A percentile compares a stretch with the other conserved stretches of the same genome.
phyloP scores from a whole-genome alignment of 495 filamentous ascomycete genomes.

The Penicillium cataractarum region DNA sequence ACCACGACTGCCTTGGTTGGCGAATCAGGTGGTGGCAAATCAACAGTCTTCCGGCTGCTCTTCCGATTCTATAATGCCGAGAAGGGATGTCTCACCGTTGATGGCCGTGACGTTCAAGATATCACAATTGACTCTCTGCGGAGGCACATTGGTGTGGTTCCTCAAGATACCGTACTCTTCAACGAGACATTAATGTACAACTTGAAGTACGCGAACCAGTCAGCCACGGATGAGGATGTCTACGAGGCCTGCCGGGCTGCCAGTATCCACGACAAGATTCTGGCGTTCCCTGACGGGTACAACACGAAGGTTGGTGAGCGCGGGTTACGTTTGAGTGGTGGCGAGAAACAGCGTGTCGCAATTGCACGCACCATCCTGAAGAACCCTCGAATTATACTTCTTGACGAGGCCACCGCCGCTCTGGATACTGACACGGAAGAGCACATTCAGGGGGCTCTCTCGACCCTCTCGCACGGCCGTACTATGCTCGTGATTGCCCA shows the following conservation, averaged over 20 bases:
- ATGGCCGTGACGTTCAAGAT: constrained; percentile 80
- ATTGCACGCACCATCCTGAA: constrained; percentile 97
- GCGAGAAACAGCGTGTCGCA: constrained; percentile 95
- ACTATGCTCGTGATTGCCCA: constrained; percentile 88
- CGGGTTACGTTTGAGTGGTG: constrained; percentile 87
- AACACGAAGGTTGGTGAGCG: constrained; percentile 93
- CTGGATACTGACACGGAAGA: constrained; percentile 95
- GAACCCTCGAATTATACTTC: constrained; percentile 90
- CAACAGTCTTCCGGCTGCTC: constrained; percentile 92
- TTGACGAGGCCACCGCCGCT: constrained; percentile 96
- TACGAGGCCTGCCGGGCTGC: constrained; percentile 88
- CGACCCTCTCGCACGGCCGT: constrained; percentile 76
- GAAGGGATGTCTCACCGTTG: constrained; percentile 77
- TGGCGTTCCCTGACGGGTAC: constrained; percentile 91
- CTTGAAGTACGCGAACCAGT: constrained; percentile 87
- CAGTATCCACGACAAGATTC: constrained; percentile 94
- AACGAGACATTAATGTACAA: constrained; percentile 99
- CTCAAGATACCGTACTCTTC: constrained; percentile 95
- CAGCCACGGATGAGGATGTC: constrained; percentile 83
- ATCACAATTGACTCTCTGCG: constrained; percentile 93
- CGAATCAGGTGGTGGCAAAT: constrained; percentile 95
- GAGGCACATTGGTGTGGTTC: constrained; percentile 89
- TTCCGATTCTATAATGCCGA: constrained; percentile 92
- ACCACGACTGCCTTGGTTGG: constrained; percentile 96
- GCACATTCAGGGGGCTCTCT: constrained; percentile 86